Conservation (phyloP, 257 asterid species). For the Solanum pinnatisectum region DNA sequence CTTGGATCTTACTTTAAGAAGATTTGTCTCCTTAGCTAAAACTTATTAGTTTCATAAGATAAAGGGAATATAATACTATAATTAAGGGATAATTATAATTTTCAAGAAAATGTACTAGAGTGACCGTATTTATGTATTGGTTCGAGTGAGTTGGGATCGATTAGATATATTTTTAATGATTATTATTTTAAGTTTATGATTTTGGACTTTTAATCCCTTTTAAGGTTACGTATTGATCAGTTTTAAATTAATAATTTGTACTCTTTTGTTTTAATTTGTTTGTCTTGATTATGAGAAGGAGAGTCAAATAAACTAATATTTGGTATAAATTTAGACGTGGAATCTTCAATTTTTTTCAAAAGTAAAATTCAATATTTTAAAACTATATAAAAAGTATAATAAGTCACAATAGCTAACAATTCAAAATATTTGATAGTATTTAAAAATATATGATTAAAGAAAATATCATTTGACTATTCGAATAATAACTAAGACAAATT, state of each 20-base stretch:
- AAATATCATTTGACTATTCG: neutral
- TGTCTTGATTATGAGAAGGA: neutral
- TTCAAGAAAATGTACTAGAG: neutral
- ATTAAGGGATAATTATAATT: neutral
- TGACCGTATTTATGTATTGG: neutral
- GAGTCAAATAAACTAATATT: neutral
- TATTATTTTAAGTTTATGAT: neutral
- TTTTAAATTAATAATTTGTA: neutral
- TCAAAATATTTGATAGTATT: neutral
- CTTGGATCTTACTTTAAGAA: neutral
- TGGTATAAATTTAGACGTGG: neutral
- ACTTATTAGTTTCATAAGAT: neutral
- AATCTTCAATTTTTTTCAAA: neutral
- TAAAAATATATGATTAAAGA: neutral
- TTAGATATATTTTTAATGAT: neutral
- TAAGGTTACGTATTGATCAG: fast-evolving
- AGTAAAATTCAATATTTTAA: neutral
- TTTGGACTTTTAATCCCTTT: neutral
- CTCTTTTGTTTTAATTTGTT: neutral
- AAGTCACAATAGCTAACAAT: neutral
- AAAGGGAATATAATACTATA: neutral
- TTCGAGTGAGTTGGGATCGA: neutral
- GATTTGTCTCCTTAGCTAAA: neutral
- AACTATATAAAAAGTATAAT: neutral
- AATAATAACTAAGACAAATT: neutral